Percentiles rank a stretch among this genome's conserved stretches.
Evolutionary conservation across 2,329 filamentous ascomycete genomes (phyloP).

Genomic region (Colletotrichum magnum): DNA sequence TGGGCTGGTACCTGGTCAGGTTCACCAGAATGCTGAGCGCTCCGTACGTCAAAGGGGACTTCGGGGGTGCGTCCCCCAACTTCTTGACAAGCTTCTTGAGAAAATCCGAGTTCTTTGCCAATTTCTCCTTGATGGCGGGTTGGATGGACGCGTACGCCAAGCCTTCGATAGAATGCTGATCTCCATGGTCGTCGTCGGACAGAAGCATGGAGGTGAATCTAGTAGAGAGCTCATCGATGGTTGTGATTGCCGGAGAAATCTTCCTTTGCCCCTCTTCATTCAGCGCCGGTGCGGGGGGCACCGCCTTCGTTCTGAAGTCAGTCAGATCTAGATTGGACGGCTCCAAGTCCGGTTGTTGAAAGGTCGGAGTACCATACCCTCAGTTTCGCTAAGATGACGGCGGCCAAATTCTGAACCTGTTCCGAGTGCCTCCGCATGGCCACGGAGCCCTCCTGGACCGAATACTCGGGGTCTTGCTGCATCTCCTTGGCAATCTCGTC

Average conservation of each 20-base stretch:
- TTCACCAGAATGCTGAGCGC: slow-evolving; percentile 89
- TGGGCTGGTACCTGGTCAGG: slow-evolving; percentile 84
- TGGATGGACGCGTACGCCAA: slow-evolving; percentile 93
- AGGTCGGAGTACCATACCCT: slow-evolving; percentile 61
- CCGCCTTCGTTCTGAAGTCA: slow-evolving; percentile 68
- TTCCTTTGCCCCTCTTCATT: slow-evolving; percentile 58
- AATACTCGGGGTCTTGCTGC: slow-evolving; percentile 68
- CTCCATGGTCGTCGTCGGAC: slow-evolving; percentile 68
- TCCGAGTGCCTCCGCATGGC: slow-evolving; percentile 73
- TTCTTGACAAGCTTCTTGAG: slow-evolving; percentile 78
- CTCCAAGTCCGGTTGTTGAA: slow-evolving; percentile 38
- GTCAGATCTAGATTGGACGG: slow-evolving; percentile 53
- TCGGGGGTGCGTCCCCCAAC: slow-evolving; percentile 70
- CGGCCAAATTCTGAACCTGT: slow-evolving; percentile 75
- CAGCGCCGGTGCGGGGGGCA: slow-evolving; percentile 60
- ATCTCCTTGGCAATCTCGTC: slow-evolving; percentile 66
- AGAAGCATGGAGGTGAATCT: slow-evolving; percentile 78
- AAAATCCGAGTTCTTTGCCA: slow-evolving; percentile 78
- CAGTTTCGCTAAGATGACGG: slow-evolving; percentile 82
- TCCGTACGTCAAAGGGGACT: slow-evolving; percentile 84
- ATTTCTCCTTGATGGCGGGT: slow-evolving; percentile 85
- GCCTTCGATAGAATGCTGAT: slow-evolving; percentile 86
- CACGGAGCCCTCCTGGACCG: slow-evolving; percentile 72
- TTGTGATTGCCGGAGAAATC: slow-evolving; percentile 69
- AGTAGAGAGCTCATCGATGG: slow-evolving; percentile 75